Percentiles rank a stretch among this genome's conserved stretches.
These are phyloP conservation scores for Pestalotiopsis sp. DNA, from an alignment of 2,329 filamentous ascomycete genomes.

Conservation along the genomic window DNA sequence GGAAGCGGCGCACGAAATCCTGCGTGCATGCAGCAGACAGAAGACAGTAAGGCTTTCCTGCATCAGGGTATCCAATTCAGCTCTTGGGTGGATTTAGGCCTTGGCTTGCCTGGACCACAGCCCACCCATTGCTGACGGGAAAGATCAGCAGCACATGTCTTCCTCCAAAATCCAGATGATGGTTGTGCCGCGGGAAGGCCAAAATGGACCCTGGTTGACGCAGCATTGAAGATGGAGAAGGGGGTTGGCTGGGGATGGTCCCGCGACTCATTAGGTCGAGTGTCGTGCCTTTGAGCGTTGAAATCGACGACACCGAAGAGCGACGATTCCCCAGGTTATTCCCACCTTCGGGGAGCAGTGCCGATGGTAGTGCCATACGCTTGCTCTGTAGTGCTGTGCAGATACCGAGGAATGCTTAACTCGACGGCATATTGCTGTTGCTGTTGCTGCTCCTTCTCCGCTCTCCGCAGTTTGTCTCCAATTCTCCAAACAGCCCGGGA, in stretches of 20 bases:
- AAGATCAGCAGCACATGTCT: not conserved
- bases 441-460: not conserved
- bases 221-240: not conserved
- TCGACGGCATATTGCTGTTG: not conserved
- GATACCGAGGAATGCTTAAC: not conserved
- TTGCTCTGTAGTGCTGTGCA: not conserved
- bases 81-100: not conserved
- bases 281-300: not conserved
- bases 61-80: not conserved
- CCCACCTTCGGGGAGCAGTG: not conserved
- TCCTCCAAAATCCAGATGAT: not conserved
- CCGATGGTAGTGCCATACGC: not conserved
- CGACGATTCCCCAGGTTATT: not conserved
- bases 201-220: not conserved
- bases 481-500: not conserved
- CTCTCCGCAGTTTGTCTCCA: not conserved
- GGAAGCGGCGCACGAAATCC: constrained; percentile 5
- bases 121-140: not conserved
- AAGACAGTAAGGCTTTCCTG: not conserved
- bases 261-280: not conserved
- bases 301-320: not conserved
- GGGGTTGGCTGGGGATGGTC: not conserved
- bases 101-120: not conserved
- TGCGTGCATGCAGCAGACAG: not conserved
- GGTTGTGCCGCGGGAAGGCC: not conserved